Percentiles rank a stretch among this genome's conserved stretches.
Conservation (phyloP, 2,329 filamentous ascomycete genomes). For the Diaporthe sp. region DNA sequence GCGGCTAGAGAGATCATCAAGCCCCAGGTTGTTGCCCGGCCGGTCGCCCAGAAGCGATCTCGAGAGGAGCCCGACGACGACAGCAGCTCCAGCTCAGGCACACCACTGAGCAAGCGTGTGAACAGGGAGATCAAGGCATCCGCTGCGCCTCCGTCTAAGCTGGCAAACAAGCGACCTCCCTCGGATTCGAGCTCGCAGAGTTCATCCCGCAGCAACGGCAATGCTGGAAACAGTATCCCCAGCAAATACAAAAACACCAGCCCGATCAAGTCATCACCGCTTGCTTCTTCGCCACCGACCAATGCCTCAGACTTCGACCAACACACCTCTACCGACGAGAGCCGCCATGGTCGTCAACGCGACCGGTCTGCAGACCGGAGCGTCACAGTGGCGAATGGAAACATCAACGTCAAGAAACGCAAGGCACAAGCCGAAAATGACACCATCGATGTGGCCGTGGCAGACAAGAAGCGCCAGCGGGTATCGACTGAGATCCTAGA, state of each 20-base stretch:
- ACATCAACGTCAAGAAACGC: conserved; percentile 43
- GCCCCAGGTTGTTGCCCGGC: conserved; percentile 44
- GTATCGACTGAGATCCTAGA: conserved; percentile 63
- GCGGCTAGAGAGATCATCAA: conserved; percentile 50
- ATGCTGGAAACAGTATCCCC: conserved; percentile 46
- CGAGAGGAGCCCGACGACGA: conserved; percentile 64
- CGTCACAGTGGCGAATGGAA: conserved; percentile 43
- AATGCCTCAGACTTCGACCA: conserved; percentile 74
- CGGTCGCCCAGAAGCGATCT: conserved; percentile 61
- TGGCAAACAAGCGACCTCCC: conserved; percentile 36
- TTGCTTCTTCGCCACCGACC: conserved; percentile 75
- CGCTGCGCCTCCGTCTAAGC: conserved; percentile 22
- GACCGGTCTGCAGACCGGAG: conserved; percentile 41
- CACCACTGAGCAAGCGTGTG: conserved; percentile 69
- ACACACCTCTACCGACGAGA: conserved; percentile 45
- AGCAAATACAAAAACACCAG: conserved; percentile 67
- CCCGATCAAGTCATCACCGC: conserved; percentile 72
- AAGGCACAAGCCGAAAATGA: conserved; percentile 39
- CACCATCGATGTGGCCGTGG: conserved; percentile 44
- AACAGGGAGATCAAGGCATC: conserved; percentile 57
- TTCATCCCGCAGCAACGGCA: conserved; percentile 52
- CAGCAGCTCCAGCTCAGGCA: conserved; percentile 71
- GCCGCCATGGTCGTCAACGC: conserved; percentile 39
- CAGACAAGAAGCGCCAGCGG: conserved; percentile 55
- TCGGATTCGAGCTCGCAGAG: conserved; percentile 62